A percentile compares a stretch with the other conserved stretches of the same genome.
Conservation (phyloP, 2,329 filamentous ascomycete species). For the Scedosporium boydii region DNA sequence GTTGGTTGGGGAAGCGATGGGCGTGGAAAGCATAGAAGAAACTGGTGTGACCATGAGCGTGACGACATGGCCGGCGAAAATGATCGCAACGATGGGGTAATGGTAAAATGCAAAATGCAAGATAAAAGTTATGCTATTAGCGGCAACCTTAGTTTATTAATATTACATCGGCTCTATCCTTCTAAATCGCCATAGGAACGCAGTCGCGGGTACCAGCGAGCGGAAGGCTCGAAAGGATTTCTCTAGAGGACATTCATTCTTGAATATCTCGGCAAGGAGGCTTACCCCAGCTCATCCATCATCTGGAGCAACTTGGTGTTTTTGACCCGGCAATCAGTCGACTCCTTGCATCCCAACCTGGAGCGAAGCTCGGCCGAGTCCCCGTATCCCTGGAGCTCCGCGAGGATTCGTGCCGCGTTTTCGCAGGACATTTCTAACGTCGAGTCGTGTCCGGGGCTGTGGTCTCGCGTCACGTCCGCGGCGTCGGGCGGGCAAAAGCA, state of each 20-base stretch:
- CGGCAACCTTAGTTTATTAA: too few species aligned
- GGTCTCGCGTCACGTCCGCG: not conserved
- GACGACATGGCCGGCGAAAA: too few species aligned
- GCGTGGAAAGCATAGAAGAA: constrained; percentile 36
- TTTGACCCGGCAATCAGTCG: not conserved
- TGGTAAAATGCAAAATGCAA: too few species aligned
- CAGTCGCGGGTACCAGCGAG: too few species aligned
- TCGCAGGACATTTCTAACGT: not conserved
- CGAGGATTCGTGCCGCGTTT: not conserved
- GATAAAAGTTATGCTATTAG: too few species aligned
- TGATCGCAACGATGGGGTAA: too few species aligned
- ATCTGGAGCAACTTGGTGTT: not conserved
- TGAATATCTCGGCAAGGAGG: too few species aligned
- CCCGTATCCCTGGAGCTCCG: not conserved
- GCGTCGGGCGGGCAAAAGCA: not conserved
- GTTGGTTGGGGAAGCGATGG: constrained; percentile 46
- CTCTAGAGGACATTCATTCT: too few species aligned
- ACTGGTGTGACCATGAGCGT: too few species aligned
- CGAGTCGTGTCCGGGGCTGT: not conserved
- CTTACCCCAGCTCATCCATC: not conserved
- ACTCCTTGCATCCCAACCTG: not conserved
- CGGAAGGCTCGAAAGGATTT: too few species aligned
- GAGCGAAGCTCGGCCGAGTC: not conserved
- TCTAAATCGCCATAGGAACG: too few species aligned
- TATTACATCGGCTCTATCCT: too few species aligned